A percentile compares a stretch with the other conserved stretches of the same genome.
phyloP scores from a whole-genome alignment of 1,284 basidiomycete genomes.

The Cryptococcus sp. region DNA sequence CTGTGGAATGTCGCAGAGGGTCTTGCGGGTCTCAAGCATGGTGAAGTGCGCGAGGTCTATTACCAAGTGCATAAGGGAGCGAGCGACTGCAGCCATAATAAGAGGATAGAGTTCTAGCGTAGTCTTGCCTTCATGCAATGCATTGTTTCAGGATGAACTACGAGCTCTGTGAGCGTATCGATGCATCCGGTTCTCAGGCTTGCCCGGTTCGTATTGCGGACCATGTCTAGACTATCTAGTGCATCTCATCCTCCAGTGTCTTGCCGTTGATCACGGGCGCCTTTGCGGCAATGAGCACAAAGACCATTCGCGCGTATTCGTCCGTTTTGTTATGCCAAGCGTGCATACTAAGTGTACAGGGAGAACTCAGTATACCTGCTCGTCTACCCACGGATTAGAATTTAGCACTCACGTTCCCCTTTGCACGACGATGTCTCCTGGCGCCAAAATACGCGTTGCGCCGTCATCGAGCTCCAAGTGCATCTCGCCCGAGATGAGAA shows the following conservation, averaged over 20 bases:
- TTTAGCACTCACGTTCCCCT: constrained; percentile 2
- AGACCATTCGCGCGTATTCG: not conserved
- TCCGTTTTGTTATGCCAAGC: not conserved
- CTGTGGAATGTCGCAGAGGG: not conserved
- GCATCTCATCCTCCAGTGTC: not conserved
- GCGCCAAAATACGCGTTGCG: not conserved
- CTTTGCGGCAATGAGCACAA: not conserved
- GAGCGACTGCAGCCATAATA: not conserved
- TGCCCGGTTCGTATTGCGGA: too few relatives aligned
- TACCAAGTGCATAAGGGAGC: not conserved
- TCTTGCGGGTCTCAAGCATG: not conserved
- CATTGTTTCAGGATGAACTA: too few relatives aligned
- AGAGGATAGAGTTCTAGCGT: not conserved
- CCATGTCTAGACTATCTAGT: not conserved
- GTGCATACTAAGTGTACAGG: not conserved
- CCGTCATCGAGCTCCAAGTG: constrained; percentile 1
- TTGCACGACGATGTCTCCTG: not conserved
- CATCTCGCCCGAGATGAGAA: not conserved
- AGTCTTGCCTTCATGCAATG: too few relatives aligned
- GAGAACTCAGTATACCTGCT: too few relatives aligned
- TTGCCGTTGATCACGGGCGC: not conserved
- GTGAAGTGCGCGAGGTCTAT: not conserved
- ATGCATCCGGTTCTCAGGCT: too few relatives aligned
- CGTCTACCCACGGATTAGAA: too few relatives aligned
- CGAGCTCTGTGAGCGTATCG: too few relatives aligned